Base-by-base conservation (phyloP, 2,329 filamentous ascomycete species). In the Coniochaeta sp. region DNA sequence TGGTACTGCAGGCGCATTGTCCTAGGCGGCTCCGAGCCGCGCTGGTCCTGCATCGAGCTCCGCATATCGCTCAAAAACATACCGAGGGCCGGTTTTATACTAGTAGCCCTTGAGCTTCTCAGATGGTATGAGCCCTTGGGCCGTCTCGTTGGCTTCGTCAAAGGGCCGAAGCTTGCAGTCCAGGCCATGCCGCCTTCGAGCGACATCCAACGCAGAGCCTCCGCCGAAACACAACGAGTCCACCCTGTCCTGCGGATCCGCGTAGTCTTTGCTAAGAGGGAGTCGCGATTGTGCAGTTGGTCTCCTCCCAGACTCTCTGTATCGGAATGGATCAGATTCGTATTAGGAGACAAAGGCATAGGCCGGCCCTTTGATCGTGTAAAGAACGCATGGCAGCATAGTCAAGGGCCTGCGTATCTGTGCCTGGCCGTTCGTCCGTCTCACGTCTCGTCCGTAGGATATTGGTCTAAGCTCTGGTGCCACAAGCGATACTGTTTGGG, bases 81-180 rank as follows among this genome's bases (percentile, higher is more conserved):
- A 36, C 5, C 60, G 55, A 1, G 71, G 69, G 4, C 71, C 71
- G 1, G 72, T 73, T 2, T 66, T 60, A 61, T 72, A 72, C 70
- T 66, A 70, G 62, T 73, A 73, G 6, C 30, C 47, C 14, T 58
- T 56, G 42, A 73, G 64, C 4, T 58, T 17, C 2, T 61, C 40
- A 36, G 63, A 63, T 28, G 59, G 24, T 32, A 62, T 64, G 22
- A 61, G 57, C n/a, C 28, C 62, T 40, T 47, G 56, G 56, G 14
- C 57, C 54, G 16, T 60, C 34, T 57, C 36, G 40, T 42, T 55
- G 7, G 38, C 38, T 30, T 32, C 57, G 36, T 28, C 60, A 58
- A 67, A 55, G 7, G 65, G 17, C 10, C 57, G 32, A 8, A 59
- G n/a, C 14, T 30, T 54, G 58, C 68, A 70, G 50, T 65, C 62